Evolutionary conservation across 305 asterid genomes (phyloP), one percentile per base, ranked within the genome.

Genomic region (Euphrasia arctica): DNA sequence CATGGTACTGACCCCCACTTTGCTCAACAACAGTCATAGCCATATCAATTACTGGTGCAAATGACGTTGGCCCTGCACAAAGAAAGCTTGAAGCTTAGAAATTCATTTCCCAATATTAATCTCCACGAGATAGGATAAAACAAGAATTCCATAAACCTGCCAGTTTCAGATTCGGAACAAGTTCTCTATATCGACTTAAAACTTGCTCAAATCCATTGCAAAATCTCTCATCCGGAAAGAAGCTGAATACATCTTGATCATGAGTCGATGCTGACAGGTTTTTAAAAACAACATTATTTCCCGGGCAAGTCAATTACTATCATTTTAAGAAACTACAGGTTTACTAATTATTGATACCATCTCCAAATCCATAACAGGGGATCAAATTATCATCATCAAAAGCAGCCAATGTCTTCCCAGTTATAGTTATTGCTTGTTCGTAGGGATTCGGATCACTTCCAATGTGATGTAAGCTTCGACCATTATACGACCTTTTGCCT

Each of bases 341-440:
- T 52, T 52, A 14, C 31, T 14, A 34, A 42, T 42, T 0, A 66
- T 65, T 8, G 34, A 22, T 82, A 84, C 88, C 88, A 70, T 85
- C 91, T 55, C 91, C 91, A 64, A 85, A 85, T 60, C 89, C 87
- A 32, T 60, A 85, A 71, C 89, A 85, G 10, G 87, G 87, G 58
- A 85, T 85, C 78, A 82, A 68, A 75, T 85, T 85, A 18, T 18
- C 22, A 18, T 18, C 22, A 18, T 18, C 22, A 18, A 18, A 18
- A 18, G 22, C 22, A 18, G 79, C 80, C 79, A 85, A 64, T 55
- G 89, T 85, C 74, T 75, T 80, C 65, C 89, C 87, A 8, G 82
- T 76, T 6, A 85, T 82, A 3, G 78, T 70, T 64, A 85, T 85
- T 65, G 83, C 89, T 62, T 82, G 85, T 67, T 85, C 87, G 13